Evolutionary conservation across 2,329 filamentous ascomycete genomes (phyloP).

Genomic region (Aspergillus novoparasiticus): DNA sequence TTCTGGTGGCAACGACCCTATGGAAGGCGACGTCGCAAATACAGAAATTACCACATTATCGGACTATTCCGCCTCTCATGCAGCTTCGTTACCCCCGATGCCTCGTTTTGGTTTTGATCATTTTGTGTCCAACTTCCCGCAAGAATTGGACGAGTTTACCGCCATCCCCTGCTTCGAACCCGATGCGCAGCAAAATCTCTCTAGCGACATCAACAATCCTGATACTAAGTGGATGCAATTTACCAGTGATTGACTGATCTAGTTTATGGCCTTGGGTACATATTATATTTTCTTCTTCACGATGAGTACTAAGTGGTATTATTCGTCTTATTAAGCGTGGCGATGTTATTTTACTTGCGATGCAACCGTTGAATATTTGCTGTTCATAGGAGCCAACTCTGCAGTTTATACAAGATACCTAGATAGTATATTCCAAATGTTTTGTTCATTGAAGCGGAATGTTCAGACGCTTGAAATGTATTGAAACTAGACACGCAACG

Average conservation of each 20-base stretch:
- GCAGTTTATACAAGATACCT: constrained; percentile 18
- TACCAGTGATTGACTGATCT: constrained; percentile 30
- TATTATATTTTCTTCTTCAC: constrained; percentile 1
- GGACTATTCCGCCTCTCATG: constrained; percentile 32
- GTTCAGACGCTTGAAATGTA: not conserved
- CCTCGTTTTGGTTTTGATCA: constrained; percentile 42
- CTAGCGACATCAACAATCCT: constrained; percentile 29
- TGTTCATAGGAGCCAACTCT: not conserved
- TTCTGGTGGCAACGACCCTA: constrained; percentile 18
- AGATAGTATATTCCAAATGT: constrained; percentile 10
- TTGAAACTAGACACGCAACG: not conserved
- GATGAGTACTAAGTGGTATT: not conserved
- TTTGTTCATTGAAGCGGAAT: constrained; percentile 1
- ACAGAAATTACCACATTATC: constrained; percentile 26
- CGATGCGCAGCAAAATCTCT: constrained; percentile 29
- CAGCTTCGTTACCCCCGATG: constrained; percentile 30
- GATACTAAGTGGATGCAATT: constrained; percentile 40
- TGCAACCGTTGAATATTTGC: constrained; percentile 3
- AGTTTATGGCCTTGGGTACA: not conserved
- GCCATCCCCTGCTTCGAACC: constrained; percentile 44
- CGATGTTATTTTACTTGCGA: constrained; percentile 1
- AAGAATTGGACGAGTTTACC: constrained; percentile 43
- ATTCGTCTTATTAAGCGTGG: constrained; percentile 5
- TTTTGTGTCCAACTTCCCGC: constrained; percentile 44
- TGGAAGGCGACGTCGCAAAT: constrained; percentile 26